phyloP scores from a whole-genome alignment of 2,329 filamentous ascomycete genomes.

The Cercospora janseana region DNA sequence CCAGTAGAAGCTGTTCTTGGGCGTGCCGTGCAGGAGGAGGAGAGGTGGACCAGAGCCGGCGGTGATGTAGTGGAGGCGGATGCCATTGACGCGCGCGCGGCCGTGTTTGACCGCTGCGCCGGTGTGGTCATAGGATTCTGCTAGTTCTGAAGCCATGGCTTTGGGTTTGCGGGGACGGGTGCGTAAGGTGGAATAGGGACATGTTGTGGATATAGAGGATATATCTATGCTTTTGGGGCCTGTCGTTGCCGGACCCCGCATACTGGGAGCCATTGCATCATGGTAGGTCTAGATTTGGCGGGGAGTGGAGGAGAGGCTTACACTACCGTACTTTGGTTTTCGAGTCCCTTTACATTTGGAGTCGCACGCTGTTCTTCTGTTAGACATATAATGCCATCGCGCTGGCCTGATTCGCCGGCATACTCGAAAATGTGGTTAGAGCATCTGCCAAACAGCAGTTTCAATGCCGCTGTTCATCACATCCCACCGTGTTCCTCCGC shows the following conservation, averaged over 20 bases:
- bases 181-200: background rate
- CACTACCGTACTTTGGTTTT: background rate
- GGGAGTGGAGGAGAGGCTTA: background rate
- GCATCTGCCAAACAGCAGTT: no score
- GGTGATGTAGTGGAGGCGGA: conserved; percentile 38
- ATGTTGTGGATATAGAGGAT: background rate
- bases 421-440: no score
- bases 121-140: conserved; percentile 36
- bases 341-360: background rate
- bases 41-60: conserved; percentile 34
- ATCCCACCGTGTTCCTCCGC: no score
- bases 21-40: conserved; percentile 36
- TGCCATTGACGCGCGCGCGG: conserved; percentile 36
- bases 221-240: conserved; percentile 1
- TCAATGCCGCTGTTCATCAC: no score
- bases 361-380: no score
- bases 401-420: no score
- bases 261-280: conserved; percentile 9
- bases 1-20: conserved; percentile 41
- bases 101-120: conserved; percentile 33
- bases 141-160: conserved; percentile 21
- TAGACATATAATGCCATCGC: no score
- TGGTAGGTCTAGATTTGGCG: conserved; percentile 1
- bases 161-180: background rate
- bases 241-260: conserved; percentile 10